Base-by-base conservation (phyloP, 78 protist genomes). In the Capsaspora owczarzaki region DNA sequence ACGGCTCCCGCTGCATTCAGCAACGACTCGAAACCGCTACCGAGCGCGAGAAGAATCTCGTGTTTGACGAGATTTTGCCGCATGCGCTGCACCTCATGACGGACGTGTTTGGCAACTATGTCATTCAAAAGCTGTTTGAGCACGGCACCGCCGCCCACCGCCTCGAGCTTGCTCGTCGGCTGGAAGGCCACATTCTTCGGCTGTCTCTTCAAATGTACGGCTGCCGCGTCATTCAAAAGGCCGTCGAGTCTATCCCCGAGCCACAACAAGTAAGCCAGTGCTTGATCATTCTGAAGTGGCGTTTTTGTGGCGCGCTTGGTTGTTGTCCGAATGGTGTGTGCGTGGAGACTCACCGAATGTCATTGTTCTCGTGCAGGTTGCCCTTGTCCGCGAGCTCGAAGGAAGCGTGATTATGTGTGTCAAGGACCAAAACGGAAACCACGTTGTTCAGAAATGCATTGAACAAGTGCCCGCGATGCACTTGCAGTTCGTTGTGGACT, bases 31-130 rank as follows among this genome's bases (percentile, higher is more conserved):
- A 93, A 53, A 42, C 71, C 19, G 93, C 94, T 10, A 38, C 82
- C 61, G 20, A 40, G 43, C 76, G 71, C 16, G 98, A 96, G 61
- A 90, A 88, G 71, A 84, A 92, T 76, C 31, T 63, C 61, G 85
- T 96, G 61, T 92, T 53, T 51, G 69, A 53, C 5, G 97, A 95
- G 56, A 72, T 96, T 6, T 44, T 83, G 10, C 91, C 91, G 25
- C 61, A 79, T 22, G 71, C 90, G 8, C 76, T 79, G 43, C 60
- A 77, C 10, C 89, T 97, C 76, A 92, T 95, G 93, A 84, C 86
- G 41, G 99, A 98, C 79, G 97, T 96, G 33, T 98, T 98, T 83
- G 99, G 99, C 3, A 98, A 98, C 87, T 98, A 98, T 81, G 99
- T 98, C 35, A 69, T 97, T n/a, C 99, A 98, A 79, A 98, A 98